Evolutionary conservation across 148 eudicot species (phyloP).

Genomic region (Rhododendron simsii): DNA sequence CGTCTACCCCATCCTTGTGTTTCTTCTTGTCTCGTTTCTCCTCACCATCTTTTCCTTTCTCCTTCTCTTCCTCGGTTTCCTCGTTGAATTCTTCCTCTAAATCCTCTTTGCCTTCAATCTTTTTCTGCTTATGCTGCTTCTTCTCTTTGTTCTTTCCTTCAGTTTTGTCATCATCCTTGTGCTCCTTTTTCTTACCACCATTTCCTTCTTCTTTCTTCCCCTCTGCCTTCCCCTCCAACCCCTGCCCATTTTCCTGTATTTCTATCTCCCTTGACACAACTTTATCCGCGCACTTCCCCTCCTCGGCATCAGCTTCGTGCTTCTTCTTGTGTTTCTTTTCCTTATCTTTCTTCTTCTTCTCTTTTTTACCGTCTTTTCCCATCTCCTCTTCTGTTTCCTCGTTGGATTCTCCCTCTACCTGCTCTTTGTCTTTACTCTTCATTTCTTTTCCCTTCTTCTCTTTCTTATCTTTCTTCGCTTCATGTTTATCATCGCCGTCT

Average conservation of each 20-base stretch:
- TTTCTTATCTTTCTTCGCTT: conserved; percentile 13
- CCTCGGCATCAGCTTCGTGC: conserved; percentile 15
- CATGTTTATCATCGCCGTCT: conserved; percentile 9
- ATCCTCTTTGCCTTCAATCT: neutral
- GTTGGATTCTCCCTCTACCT: conserved; percentile 11
- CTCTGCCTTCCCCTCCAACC: conserved; percentile 10
- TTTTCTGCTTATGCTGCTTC: neutral
- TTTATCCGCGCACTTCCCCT: conserved; percentile 10
- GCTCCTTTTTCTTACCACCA: conserved; percentile 13
- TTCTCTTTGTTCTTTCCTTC: conserved; percentile 13
- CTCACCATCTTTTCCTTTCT: neutral
- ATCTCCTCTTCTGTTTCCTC: conserved; percentile 1
- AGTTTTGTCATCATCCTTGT: neutral
- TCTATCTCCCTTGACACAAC: conserved; percentile 22
- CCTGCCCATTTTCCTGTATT: conserved; percentile 17
- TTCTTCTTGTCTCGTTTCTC: neutral
- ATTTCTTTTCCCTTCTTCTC: conserved; percentile 17
- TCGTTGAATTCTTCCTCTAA: conserved; percentile 8
- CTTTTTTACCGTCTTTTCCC: conserved; percentile 6
- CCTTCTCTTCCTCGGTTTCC: conserved; percentile 6
- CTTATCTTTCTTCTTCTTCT: conserved; percentile 14
- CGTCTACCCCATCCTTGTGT: conserved; percentile 15
- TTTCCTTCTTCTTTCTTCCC: conserved; percentile 8
- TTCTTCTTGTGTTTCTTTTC: conserved; percentile 22
- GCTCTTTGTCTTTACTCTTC: conserved; percentile 5